Percentiles rank a stretch among this genome's conserved stretches.
These are phyloP conservation scores for Besnoitia besnoiti DNA, from an alignment of 169 alveolate genomes.

Conservation along the genomic window DNA sequence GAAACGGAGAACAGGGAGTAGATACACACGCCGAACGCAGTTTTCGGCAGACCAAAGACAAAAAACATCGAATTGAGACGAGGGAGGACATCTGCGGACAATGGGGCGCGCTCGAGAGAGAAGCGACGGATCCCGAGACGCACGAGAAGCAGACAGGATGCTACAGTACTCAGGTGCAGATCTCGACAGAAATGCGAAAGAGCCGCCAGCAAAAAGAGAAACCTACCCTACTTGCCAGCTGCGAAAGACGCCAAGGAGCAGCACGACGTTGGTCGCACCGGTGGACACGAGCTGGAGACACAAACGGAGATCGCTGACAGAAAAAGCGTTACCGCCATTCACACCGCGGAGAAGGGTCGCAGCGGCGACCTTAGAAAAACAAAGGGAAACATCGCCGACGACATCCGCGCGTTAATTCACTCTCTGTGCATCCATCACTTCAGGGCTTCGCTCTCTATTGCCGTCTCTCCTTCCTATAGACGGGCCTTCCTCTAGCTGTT, in stretches of 20 bases:
- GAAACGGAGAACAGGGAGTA: background rate
- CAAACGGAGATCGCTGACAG: background rate
- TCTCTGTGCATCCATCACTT: too few species aligned
- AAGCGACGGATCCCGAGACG: background rate
- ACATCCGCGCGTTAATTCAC: too few species aligned
- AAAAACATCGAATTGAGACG: background rate
- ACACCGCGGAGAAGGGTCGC: too few species aligned
- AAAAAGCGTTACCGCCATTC: too few species aligned
- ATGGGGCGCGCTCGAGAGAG: too few species aligned
- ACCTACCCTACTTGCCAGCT: conserved; percentile 32
- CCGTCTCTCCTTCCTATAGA: too few species aligned
- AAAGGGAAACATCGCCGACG: too few species aligned
- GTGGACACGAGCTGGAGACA: conserved; percentile 9
- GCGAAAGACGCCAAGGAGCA: background rate
- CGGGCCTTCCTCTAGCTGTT: too few species aligned
- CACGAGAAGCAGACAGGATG: background rate
- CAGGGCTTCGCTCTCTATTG: too few species aligned
- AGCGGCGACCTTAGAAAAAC: too few species aligned
- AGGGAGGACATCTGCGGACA: too few species aligned
- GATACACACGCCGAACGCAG: background rate
- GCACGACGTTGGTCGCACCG: background rate
- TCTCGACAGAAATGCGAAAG: background rate
- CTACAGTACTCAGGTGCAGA: too few species aligned
- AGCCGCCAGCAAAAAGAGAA: background rate
- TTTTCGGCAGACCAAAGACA: background rate